Percentiles rank a stretch among this genome's conserved stretches.
Evolutionary conservation across 495 filamentous ascomycete genomes (phyloP).

Genomic region (Rhypophila decipiens): DNA sequence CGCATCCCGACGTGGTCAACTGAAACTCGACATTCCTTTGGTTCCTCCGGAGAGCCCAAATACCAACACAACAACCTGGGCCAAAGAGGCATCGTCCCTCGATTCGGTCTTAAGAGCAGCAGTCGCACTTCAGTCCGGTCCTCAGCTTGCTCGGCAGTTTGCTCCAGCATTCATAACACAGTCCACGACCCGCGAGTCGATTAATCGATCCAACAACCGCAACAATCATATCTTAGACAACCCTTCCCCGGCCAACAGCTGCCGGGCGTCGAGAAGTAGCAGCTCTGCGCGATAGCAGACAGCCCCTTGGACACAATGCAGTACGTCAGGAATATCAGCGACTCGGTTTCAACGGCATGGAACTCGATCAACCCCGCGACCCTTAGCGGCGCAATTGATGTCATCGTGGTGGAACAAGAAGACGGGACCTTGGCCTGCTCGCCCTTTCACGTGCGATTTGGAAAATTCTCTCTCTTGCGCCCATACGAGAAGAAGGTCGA

Average conservation of each 20-base stretch:
- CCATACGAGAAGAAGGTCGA: constrained; percentile 99
- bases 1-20: too few species aligned
- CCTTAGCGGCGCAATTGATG: constrained; percentile 94
- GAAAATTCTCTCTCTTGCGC: constrained; percentile 92
- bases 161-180: too few species aligned
- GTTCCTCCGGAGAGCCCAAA: too few species aligned
- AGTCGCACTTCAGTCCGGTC: too few species aligned
- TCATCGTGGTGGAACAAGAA: constrained; percentile 96
- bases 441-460: constrained; percentile 97
- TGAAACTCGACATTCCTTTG: too few species aligned
- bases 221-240: too few species aligned
- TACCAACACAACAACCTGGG: too few species aligned
- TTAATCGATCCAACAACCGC: too few species aligned
- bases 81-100: too few species aligned
- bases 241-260: not conserved
- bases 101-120: too few species aligned
- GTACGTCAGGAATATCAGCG: constrained; percentile 94
- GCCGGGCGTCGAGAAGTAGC: not conserved
- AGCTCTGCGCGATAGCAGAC: not conserved
- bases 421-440: constrained; percentile 86
- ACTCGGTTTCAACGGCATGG: constrained; percentile 97
- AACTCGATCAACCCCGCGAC: constrained; percentile 99
- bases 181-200: too few species aligned
- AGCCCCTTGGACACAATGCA: constrained; percentile 60
- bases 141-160: too few species aligned